phyloP scores from a whole-genome alignment of 2,329 filamentous ascomycete species.

The Massarina eburnea region DNA sequence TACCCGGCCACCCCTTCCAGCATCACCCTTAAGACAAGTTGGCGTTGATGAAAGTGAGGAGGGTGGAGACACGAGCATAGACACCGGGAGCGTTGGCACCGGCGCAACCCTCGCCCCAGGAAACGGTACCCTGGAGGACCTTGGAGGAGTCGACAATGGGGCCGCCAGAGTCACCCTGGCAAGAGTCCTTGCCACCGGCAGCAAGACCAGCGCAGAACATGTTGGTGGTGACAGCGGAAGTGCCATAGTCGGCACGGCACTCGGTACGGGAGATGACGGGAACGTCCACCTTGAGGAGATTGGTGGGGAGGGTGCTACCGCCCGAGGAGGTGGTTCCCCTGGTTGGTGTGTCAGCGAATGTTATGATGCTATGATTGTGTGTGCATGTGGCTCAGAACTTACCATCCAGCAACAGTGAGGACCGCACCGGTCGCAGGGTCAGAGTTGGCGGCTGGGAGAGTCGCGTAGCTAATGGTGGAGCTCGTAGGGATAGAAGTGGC shows the following conservation, averaged over 20 bases:
- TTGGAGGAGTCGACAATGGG: constrained; percentile 21
- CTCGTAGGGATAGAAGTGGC: constrained; percentile 22
- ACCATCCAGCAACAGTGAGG: constrained; percentile 30
- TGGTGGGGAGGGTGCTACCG: constrained; percentile 11
- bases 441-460: constrained; percentile 20
- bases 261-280: constrained; percentile 28
- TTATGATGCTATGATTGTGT: neutral
- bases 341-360: neutral
- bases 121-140: constrained; percentile 21
- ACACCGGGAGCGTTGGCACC: constrained; percentile 25
- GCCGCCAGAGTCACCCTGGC: constrained; percentile 36
- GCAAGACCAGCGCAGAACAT: constrained; percentile 32
- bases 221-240: constrained; percentile 20
- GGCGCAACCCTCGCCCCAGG: constrained; percentile 31
- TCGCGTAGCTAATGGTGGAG: constrained; percentile 26
- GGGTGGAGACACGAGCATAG: constrained; percentile 20
- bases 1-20: neutral
- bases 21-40: constrained; percentile 13
- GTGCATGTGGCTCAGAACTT: neutral
- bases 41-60: constrained; percentile 21
- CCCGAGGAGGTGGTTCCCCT: constrained; percentile 20
- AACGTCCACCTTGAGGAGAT: constrained; percentile 31
- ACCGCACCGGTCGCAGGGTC: constrained; percentile 25
- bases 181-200: constrained; percentile 33
- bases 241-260: constrained; percentile 23